phyloP scores from a whole-genome alignment of 192 early-diverging fungal species.

The Linnemannia zychae region DNA sequence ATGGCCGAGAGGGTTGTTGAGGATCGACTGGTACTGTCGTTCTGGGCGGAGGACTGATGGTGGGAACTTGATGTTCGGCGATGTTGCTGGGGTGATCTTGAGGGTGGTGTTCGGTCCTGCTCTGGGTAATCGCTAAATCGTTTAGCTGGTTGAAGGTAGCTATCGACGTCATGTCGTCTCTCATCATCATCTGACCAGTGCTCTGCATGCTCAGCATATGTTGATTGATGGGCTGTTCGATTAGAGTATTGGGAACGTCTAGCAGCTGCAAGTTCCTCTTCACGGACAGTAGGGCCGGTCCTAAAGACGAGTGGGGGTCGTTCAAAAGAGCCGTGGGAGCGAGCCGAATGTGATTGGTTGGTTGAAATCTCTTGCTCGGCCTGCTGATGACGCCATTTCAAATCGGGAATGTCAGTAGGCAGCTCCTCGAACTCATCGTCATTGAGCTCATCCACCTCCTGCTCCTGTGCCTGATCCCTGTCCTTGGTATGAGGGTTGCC shows the following conservation, averaged over 20 bases:
- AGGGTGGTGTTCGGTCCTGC: background rate
- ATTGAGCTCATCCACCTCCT: slow-evolving; percentile 41
- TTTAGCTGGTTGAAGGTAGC: background rate
- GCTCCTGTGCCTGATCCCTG: slow-evolving; percentile 23
- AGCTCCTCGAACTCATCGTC: slow-evolving; percentile 43
- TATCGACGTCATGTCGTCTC: background rate
- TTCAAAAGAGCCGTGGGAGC: background rate
- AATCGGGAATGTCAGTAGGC: background rate
- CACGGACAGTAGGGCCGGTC: background rate
- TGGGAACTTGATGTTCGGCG: slow-evolving; percentile 27
- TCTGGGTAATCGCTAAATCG: slow-evolving; percentile 4
- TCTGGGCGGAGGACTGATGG: background rate
- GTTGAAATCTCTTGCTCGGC: background rate
- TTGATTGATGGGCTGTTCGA: background rate
- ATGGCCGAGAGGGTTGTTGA: slow-evolving; percentile 23
- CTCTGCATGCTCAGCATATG: slow-evolving; percentile 10
- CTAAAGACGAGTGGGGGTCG: background rate
- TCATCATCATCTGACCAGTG: slow-evolving; percentile 44
- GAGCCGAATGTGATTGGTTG: background rate
- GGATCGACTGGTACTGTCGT: slow-evolving; percentile 8
- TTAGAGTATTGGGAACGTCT: slow-evolving; percentile 6
- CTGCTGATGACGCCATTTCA: slow-evolving; percentile 1
- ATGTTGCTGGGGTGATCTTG: slow-evolving; percentile 14
- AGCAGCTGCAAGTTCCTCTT: background rate
- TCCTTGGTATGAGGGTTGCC: slow-evolving; percentile 24